phyloP scores from a whole-genome alignment of 2,329 filamentous ascomycete species.

The Diaporthe sp. region DNA sequence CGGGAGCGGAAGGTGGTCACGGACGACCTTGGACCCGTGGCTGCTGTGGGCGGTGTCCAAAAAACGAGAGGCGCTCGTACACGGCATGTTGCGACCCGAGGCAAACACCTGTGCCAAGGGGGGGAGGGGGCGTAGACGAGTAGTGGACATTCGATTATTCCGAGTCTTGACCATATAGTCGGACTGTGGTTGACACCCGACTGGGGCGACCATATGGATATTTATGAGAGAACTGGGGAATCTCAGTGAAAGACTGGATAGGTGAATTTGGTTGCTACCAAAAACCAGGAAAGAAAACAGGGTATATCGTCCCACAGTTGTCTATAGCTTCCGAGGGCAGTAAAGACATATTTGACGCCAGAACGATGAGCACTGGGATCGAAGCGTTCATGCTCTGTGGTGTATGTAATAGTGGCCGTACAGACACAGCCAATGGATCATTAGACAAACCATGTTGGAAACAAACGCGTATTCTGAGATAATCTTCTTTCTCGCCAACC shows the following conservation, averaged over 20 bases:
- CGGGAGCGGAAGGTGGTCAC: background rate
- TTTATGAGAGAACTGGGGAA: background rate
- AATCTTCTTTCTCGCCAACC: background rate
- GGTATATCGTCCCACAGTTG: background rate
- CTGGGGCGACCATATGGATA: background rate
- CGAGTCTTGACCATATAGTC: background rate
- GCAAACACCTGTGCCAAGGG: background rate
- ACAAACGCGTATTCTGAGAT: background rate
- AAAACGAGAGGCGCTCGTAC: too few species aligned
- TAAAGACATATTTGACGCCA: background rate
- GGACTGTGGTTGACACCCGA: background rate
- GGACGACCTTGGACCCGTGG: background rate
- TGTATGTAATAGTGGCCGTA: fast-evolving
- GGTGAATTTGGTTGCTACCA: background rate
- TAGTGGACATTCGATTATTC: too few species aligned
- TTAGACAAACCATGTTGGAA: background rate
- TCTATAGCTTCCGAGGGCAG: background rate
- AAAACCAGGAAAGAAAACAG: background rate
- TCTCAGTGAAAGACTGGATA: background rate
- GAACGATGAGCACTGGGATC: too few species aligned
- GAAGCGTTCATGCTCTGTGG: background rate
- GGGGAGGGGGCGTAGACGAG: background rate
- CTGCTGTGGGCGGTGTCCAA: background rate
- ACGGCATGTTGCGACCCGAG: background rate
- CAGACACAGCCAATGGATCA: background rate